phyloP scores from a whole-genome alignment of 352 stramenopile genomes.

The Peronospora tabacina region DNA sequence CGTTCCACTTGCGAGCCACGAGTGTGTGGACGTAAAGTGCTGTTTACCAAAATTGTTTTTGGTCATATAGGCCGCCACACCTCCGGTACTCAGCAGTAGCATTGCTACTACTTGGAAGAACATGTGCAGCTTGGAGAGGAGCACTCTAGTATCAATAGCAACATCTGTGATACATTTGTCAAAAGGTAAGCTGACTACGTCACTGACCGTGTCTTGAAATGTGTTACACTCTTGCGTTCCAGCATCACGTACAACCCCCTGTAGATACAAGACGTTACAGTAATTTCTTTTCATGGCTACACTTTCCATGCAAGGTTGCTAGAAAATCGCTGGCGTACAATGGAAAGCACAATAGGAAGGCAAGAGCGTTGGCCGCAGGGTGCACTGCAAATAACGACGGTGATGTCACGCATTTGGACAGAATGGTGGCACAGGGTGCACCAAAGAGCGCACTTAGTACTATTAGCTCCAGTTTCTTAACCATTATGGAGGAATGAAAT shows the following conservation, averaged over 20 bases:
- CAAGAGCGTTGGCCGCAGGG: slow-evolving; percentile 50
- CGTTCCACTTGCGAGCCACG: slow-evolving; percentile 47
- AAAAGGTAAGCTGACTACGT: background rate
- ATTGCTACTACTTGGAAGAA: slow-evolving; percentile 42
- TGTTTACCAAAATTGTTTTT: slow-evolving; percentile 54
- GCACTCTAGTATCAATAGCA: slow-evolving; percentile 17
- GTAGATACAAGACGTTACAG: background rate
- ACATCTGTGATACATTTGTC: background rate
- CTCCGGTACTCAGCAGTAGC: slow-evolving; percentile 33
- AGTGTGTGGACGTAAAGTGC: slow-evolving; percentile 67
- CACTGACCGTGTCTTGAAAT: slow-evolving; percentile 41
- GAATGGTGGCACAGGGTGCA: slow-evolving; percentile 39
- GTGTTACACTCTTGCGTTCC: slow-evolving; percentile 39
- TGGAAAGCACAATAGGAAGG: slow-evolving; percentile 55
- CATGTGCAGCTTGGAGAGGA: slow-evolving; percentile 47
- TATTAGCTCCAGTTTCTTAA: slow-evolving; percentile 51
- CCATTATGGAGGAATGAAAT: slow-evolving; percentile 20
- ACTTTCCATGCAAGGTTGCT: background rate
- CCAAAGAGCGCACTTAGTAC: slow-evolving; percentile 46
- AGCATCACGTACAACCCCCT: slow-evolving; percentile 57
- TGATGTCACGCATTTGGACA: slow-evolving; percentile 26
- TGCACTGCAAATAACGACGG: slow-evolving; percentile 53
- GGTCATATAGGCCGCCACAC: slow-evolving; percentile 41
- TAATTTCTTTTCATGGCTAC: background rate
- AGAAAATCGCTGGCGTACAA: slow-evolving; percentile 16